Percentiles rank a stretch among this genome's conserved stretches.
Conservation (phyloP, 2,329 filamentous ascomycete species). For the Fusarium zealandicum region DNA sequence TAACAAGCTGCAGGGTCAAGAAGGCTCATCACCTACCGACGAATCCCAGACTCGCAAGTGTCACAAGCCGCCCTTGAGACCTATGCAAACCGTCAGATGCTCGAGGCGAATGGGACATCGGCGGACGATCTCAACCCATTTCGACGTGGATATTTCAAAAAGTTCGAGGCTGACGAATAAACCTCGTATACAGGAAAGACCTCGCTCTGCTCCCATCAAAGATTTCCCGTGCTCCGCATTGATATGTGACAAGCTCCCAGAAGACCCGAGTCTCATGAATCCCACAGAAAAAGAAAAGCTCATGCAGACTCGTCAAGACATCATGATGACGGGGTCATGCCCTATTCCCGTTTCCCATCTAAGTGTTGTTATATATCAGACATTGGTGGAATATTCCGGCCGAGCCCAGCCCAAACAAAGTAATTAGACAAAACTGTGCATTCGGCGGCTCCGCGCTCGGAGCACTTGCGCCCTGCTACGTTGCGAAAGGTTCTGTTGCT, state of each 20-base stretch:
- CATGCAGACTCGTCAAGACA: constrained; percentile 23
- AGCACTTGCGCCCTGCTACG: constrained; percentile 1
- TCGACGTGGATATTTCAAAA: constrained; percentile 64
- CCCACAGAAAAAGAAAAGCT: constrained; percentile 9
- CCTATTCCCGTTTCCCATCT: constrained; percentile 34
- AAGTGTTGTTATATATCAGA: constrained; percentile 31
- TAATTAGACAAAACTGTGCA: constrained; percentile 11
- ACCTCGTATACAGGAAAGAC: constrained; percentile 32
- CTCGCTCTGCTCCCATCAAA: constrained; percentile 35
- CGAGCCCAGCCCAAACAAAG: constrained; percentile 14
- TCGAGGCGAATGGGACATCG: constrained; percentile 53
- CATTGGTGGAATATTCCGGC: constrained; percentile 15
- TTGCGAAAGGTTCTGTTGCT: neutral
- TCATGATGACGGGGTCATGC: constrained; percentile 32
- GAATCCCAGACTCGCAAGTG: constrained; percentile 68
- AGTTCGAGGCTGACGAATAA: constrained; percentile 54
- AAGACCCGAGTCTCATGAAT: constrained; percentile 27
- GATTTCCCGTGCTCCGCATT: constrained; percentile 33
- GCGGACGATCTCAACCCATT: constrained; percentile 69
- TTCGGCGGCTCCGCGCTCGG: constrained; percentile 4
- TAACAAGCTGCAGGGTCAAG: constrained; percentile 72
- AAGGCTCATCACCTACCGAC: constrained; percentile 83
- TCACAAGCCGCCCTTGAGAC: constrained; percentile 51
- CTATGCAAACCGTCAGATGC: constrained; percentile 43
- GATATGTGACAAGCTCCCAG: constrained; percentile 27